A percentile compares a stretch with the other conserved stretches of the same genome.
These are phyloP conservation scores for Ustilago bromivora DNA, from an alignment of 1,284 basidiomycete species.

Conservation along the genomic window DNA sequence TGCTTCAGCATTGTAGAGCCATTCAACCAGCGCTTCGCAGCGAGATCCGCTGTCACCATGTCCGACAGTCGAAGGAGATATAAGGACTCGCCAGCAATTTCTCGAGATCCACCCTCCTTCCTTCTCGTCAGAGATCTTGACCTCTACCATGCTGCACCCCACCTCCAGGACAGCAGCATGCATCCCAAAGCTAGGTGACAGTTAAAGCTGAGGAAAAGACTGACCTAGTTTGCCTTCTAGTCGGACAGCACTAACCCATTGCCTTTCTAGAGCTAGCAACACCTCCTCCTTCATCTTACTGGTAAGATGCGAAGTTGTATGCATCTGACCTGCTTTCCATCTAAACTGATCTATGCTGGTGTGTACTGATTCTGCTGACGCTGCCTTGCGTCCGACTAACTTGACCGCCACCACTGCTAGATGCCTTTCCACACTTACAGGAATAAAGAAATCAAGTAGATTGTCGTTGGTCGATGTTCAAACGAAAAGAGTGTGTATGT, in stretches of 20 bases:
- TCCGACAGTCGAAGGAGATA: neutral
- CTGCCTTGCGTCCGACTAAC: neutral
- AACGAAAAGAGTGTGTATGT: constrained; percentile 25
- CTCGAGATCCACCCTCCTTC: neutral
- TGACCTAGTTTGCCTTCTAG: constrained; percentile 3
- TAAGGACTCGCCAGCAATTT: neutral
- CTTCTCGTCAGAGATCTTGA: neutral
- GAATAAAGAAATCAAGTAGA: constrained; percentile 12
- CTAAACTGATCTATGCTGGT: neutral
- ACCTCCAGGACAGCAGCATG: neutral
- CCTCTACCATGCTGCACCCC: neutral
- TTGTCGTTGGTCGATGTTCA: constrained; percentile 15
- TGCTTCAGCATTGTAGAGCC: neutral
- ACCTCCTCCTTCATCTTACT: neutral
- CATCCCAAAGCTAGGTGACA: neutral
- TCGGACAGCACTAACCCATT: neutral
- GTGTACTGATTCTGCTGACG: constrained; percentile 5
- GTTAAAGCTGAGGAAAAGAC: neutral
- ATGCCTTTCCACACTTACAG: constrained; percentile 28
- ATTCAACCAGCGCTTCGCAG: neutral
- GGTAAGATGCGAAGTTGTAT: no score
- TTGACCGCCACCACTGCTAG: neutral
- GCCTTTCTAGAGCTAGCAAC: neutral
- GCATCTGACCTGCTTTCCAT: neutral
- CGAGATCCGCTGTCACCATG: neutral